Base-by-base conservation (phyloP, 352 stramenopile species). In the Globisporangium emineosum region DNA sequence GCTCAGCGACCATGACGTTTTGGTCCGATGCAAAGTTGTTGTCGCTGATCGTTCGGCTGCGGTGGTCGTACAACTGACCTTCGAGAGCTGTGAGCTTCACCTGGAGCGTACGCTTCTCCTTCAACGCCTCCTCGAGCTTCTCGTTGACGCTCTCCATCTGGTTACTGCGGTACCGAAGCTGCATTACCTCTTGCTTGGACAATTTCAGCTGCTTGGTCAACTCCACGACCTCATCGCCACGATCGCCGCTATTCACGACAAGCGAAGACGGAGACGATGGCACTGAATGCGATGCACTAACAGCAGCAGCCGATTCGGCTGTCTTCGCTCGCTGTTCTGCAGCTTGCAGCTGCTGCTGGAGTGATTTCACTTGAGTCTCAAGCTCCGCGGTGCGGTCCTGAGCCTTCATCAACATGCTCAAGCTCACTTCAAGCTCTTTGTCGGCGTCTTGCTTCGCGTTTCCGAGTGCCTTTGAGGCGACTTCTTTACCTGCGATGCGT, bases 121-220 rank as follows among this genome's bases (percentile, higher is more conserved):
- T 91, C 21, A 90, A 62, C n/a, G 79, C 71, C 0, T 88, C 78
- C 54, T 93, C 84, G 1, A 90, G 69, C 43, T 81, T 77, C 43
- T 91, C 79, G 49, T 89, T 66, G 3, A 90, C 73, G 45, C 76
- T 87, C 43, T 90, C 84, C 13, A 90, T 71, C 62, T 90, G 83
- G 57, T 93, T 93, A 43, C 82, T 91, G 33, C 84, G 84, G 71
- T 90, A 93, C 0, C 82, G 84, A 21, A 93, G 77, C 71, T 91
- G 81, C 84, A 93, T 93, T 13, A 89, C 82, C 55, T 93, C 84
- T 50, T 93, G 84, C 33, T 86, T 83, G 6, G 84, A 79, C 17
- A 90, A 57, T 60, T 93, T 93, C 4, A 93, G 67, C 64, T 91
- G 80, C 72, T 93, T 93, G 17, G 71, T 75, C 12, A 90, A 65